Conservation (phyloP, 192 early-diverging fungal species). For the Gigaspora rosea region DNA sequence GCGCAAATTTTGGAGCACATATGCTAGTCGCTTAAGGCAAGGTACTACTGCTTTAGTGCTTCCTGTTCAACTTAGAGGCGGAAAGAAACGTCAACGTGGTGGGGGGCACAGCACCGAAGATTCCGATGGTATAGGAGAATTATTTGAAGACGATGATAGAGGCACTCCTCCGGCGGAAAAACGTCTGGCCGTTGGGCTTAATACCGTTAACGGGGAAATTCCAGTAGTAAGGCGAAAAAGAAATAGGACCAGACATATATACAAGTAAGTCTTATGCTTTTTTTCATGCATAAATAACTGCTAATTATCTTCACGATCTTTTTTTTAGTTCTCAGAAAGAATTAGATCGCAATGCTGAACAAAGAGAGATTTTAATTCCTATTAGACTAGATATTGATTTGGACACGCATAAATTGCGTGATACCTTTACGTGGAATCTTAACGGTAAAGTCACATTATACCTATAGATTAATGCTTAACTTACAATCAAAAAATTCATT, state of each 20-base stretch:
- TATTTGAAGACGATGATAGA: constrained; percentile 45
- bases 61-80: constrained; percentile 42
- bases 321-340: constrained; percentile 43
- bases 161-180: constrained; percentile 38
- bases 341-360: constrained; percentile 56
- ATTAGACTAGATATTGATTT: constrained; percentile 91
- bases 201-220: constrained; percentile 44
- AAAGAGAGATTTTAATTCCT: constrained; percentile 79
- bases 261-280: constrained; percentile 35
- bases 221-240: constrained; percentile 31
- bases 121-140: constrained; percentile 51
- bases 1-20: constrained; percentile 39
- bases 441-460: constrained; percentile 56
- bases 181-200: constrained; percentile 29
- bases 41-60: constrained; percentile 55
- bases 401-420: constrained; percentile 81
- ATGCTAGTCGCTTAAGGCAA: constrained; percentile 51
- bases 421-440: constrained; percentile 93
- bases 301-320: neutral
- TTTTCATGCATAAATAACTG: neutral
- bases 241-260: constrained; percentile 42
- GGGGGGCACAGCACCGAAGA: constrained; percentile 44
- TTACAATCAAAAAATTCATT: neutral
- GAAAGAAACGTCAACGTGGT: constrained; percentile 42
- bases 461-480: neutral